Base-by-base conservation (phyloP, 140 eudicot genomes). In the Senecio squalidus region DNA sequence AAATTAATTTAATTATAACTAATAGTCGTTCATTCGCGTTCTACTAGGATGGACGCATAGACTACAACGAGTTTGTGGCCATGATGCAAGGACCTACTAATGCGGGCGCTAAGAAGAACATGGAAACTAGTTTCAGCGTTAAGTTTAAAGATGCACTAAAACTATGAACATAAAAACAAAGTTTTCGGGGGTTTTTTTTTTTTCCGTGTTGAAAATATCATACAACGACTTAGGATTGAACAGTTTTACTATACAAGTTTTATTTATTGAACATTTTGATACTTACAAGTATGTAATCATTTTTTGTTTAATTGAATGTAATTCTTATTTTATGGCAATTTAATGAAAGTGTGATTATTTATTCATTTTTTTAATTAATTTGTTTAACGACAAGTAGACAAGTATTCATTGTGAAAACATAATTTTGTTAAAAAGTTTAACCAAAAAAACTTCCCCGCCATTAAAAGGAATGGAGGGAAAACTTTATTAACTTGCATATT, bases 61-160 rank as follows among this genome's bases (percentile, higher is more conserved):
- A 85, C 53, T 85, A 85, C 70, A 85, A 76, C 7, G 90, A 85
- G 66, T 82, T 85, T 79, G 95, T 82, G 55, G 78, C 84, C 4
- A 86, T 82, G 95, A 85, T 86, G 85, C 84, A 79, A 60, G 95
- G 87, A 28, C 76, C 80, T 65, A 54, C 84, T 15, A 71, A 62
- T 33, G 77, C 27, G 27, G 80, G 64, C 52, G 86, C 77, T 24
- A 82, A 76, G 75, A 74, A 81, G 38, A 72, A 80, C 14, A 57
- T 76, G 33, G 84, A 76, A 38, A 64, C 60, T 52, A 82, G 80
- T 67, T 78, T 82, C 76, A 85, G 80, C 80, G 58, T 82, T 30
- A 61, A 63, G 54, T 67, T 80, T 38, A 77, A 52, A 62, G 82
- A 80, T 23, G 77, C 79, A 8, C 39, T 76, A 2, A 80, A 80